Conservation (phyloP, 2,329 filamentous ascomycete species). For the Xylaria sp. region DNA sequence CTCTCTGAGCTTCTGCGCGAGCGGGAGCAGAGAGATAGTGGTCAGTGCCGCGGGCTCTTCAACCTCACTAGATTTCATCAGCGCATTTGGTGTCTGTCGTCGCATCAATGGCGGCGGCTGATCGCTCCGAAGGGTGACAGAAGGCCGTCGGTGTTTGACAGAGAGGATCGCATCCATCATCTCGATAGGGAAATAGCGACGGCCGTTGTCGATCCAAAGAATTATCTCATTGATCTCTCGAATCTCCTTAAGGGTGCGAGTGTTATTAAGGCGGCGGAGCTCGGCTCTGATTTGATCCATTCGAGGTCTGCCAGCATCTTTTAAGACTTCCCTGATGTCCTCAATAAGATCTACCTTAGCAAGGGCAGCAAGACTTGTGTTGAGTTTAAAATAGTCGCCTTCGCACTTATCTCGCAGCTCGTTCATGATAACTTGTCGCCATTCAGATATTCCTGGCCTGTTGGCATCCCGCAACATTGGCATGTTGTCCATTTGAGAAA, state of each 20-base stretch:
- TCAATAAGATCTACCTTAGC: conserved; percentile 51
- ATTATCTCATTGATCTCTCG: conserved; percentile 54
- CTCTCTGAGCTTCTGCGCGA: conserved; percentile 46
- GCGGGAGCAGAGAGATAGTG: conserved; percentile 48
- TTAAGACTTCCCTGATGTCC: conserved; percentile 50
- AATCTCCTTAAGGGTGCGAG: conserved; percentile 51
- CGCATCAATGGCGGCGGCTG: conserved; percentile 25
- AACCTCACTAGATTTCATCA: neutral
- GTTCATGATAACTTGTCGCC: conserved; percentile 49
- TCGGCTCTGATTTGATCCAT: conserved; percentile 51
- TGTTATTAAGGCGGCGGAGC: conserved; percentile 49
- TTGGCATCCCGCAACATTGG: conserved; percentile 46
- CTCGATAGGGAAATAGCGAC: conserved; percentile 43
- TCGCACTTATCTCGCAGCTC: conserved; percentile 46
- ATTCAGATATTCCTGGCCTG: conserved; percentile 46
- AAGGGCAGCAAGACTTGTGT: conserved; percentile 49
- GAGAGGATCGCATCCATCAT: conserved; percentile 48
- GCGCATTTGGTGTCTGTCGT: conserved; percentile 33
- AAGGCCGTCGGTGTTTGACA: conserved; percentile 43
- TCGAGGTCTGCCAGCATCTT: conserved; percentile 48
- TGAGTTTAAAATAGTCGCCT: conserved; percentile 49
- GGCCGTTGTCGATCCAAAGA: conserved; percentile 49
- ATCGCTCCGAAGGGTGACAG: conserved; percentile 13
- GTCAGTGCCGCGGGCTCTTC: conserved; percentile 29
- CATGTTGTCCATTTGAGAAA: conserved; percentile 48